phyloP scores from a whole-genome alignment of 2,329 filamentous ascomycete genomes.

The Ophiostoma montium region DNA sequence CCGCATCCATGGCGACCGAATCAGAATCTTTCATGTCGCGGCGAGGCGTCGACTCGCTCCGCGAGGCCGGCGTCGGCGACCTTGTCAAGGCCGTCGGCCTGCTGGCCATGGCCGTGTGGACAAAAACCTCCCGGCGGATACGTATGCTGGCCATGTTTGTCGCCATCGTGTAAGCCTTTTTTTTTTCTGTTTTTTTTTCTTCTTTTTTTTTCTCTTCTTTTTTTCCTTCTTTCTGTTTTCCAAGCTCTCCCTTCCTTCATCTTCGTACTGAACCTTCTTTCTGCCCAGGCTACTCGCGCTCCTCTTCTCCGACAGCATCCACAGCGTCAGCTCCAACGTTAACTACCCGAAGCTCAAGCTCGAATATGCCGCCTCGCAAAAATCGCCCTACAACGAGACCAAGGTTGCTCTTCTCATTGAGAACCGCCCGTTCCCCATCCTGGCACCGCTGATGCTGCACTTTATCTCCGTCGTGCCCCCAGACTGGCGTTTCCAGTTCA shows the following conservation, averaged over 20 bases:
- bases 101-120: constrained; percentile 19
- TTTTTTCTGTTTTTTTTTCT: not conserved
- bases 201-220: not conserved
- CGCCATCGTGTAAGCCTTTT: constrained; percentile 20
- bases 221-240: not conserved
- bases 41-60: constrained; percentile 10
- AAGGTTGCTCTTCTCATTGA: constrained; percentile 44
- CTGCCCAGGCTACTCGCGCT: constrained; percentile 2
- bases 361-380: constrained; percentile 20
- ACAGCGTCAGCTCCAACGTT: constrained; percentile 8
- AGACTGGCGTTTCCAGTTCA: constrained; percentile 44
- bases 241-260: not conserved
- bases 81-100: constrained; percentile 3
- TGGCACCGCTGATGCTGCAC: constrained; percentile 40
- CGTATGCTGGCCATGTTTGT: constrained; percentile 18
- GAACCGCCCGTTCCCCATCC: constrained; percentile 31
- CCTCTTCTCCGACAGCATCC: constrained; percentile 8
- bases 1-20: constrained; percentile 3
- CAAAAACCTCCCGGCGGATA: constrained; percentile 22
- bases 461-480: constrained; percentile 42
- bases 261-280: no score
- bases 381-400: constrained; percentile 29
- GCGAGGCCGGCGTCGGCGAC: constrained; percentile 6
- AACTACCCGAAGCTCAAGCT: constrained; percentile 19
- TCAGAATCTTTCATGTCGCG: constrained; percentile 6